Conservation (phyloP, 2,329 filamentous ascomycete species). For the Grosmannia clavigera region DNA sequence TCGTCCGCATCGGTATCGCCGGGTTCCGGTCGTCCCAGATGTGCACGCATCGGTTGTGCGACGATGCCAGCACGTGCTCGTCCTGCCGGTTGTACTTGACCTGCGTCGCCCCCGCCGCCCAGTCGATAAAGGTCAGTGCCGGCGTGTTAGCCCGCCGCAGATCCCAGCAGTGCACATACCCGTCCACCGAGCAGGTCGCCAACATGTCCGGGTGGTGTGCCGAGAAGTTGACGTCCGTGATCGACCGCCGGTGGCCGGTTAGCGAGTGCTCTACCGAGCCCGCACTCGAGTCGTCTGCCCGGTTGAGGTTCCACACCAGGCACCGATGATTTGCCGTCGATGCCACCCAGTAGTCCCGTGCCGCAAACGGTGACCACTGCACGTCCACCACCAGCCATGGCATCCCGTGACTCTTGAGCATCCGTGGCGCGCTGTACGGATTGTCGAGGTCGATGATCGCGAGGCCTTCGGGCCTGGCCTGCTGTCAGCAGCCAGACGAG, state of each 20-base stretch:
- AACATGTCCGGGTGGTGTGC: conserved; percentile 83
- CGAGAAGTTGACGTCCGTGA: conserved; percentile 94
- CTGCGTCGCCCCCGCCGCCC: conserved; percentile 86
- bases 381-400: conserved; percentile 95
- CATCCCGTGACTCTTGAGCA: conserved; percentile 67
- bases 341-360: conserved; percentile 82
- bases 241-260: conserved; percentile 71
- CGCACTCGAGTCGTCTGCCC: conserved; percentile 57
- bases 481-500: no score
- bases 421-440: conserved; percentile 74
- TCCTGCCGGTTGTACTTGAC: conserved; percentile 91
- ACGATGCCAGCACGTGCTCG: conserved; percentile 75
- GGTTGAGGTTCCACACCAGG: conserved; percentile 82
- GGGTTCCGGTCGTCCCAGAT: conserved; percentile 85
- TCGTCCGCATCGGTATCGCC: conserved; percentile 66
- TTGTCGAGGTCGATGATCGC: conserved; percentile 88
- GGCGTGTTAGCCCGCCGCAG: conserved; percentile 61
- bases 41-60: conserved; percentile 75
- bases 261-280: conserved; percentile 75
- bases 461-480: conserved; percentile 59
- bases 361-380: conserved; percentile 91
- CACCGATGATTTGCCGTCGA: conserved; percentile 93
- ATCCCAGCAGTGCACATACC: conserved; percentile 89
- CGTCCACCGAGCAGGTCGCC: conserved; percentile 84
- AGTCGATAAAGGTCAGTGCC: conserved; percentile 75